Conservation (phyloP, 495 filamentous ascomycete species). For the Hypoxylon subgilvum region DNA sequence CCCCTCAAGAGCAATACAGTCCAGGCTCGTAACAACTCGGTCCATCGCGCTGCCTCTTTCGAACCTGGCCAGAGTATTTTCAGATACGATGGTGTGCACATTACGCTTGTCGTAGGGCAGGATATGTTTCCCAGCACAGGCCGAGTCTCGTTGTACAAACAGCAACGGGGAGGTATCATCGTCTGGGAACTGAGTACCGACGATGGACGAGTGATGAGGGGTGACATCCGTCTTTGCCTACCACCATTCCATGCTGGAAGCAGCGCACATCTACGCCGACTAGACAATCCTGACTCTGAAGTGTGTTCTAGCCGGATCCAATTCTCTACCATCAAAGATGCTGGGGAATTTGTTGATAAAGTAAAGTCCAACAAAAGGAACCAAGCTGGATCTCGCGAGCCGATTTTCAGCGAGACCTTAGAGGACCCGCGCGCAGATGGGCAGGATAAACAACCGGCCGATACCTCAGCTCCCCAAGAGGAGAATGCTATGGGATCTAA, state of each 20-base stretch:
- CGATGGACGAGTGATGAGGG: not conserved
- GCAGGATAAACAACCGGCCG: too few species aligned
- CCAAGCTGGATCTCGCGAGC: too few species aligned
- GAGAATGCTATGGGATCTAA: too few species aligned
- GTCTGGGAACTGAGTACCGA: constrained; percentile 9
- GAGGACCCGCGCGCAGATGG: too few species aligned
- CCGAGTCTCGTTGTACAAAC: constrained; percentile 1
- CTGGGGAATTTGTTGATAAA: not conserved
- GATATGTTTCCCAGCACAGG: not conserved
- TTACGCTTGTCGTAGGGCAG: not conserved
- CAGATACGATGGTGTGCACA: not conserved
- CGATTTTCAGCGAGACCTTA: too few species aligned
- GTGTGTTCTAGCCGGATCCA: not conserved
- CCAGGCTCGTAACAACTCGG: too few species aligned
- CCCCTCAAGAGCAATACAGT: too few species aligned
- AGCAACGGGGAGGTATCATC: not conserved
- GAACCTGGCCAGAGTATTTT: too few species aligned
- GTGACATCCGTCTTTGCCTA: constrained; percentile 19
- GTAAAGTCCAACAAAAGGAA: too few species aligned
- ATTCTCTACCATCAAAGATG: not conserved
- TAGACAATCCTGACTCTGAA: not conserved
- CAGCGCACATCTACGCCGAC: constrained; percentile 3
- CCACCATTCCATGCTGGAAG: not conserved
- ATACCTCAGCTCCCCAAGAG: too few species aligned
- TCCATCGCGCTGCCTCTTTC: too few species aligned